phyloP scores from a whole-genome alignment of 208 protist species.

The Paratrypanosoma confusum region DNA sequence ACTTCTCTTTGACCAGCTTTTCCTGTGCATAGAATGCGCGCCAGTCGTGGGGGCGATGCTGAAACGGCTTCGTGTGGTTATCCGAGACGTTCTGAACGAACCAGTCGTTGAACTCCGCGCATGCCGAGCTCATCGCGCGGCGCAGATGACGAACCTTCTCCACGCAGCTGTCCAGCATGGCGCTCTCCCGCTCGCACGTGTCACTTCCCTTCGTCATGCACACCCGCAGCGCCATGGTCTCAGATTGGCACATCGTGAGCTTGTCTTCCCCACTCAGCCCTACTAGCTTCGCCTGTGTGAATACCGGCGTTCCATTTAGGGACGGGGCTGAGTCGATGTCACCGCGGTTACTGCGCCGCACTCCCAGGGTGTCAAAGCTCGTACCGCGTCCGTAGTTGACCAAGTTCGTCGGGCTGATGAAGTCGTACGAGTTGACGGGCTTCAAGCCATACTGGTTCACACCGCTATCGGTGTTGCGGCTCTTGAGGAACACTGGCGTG shows the following conservation, averaged over 20 bases:
- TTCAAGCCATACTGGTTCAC: slow-evolving; percentile 85
- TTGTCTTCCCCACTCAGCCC: slow-evolving; percentile 75
- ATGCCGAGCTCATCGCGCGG: slow-evolving; percentile 50
- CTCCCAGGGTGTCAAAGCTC: slow-evolving; percentile 74
- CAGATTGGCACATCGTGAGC: slow-evolving; percentile 68
- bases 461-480: slow-evolving; percentile 48
- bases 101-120: slow-evolving; percentile 81
- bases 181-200: slow-evolving; percentile 70
- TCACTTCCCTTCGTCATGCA: slow-evolving; percentile 77
- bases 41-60: slow-evolving; percentile 84
- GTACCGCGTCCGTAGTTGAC: slow-evolving; percentile 85
- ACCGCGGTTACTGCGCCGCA: slow-evolving; percentile 60
- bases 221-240: slow-evolving; percentile 77
- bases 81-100: slow-evolving; percentile 84
- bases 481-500: slow-evolving; percentile 62
- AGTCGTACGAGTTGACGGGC: slow-evolving; percentile 71
- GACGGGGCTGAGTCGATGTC: slow-evolving; percentile 77
- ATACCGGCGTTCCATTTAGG: slow-evolving; percentile 59
- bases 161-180: slow-evolving; percentile 59
- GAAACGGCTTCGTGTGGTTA: slow-evolving; percentile 85
- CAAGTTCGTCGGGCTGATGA: slow-evolving; percentile 79
- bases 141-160: slow-evolving; percentile 66
- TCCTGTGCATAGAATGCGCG: slow-evolving; percentile 80
- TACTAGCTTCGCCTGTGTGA: slow-evolving; percentile 64
- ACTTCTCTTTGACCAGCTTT: slow-evolving; percentile 61